A percentile compares a stretch with the other conserved stretches of the same genome.
Evolutionary conservation across 2,329 filamentous ascomycete species (phyloP).

Genomic region (Cladophialophora carrionii): DNA sequence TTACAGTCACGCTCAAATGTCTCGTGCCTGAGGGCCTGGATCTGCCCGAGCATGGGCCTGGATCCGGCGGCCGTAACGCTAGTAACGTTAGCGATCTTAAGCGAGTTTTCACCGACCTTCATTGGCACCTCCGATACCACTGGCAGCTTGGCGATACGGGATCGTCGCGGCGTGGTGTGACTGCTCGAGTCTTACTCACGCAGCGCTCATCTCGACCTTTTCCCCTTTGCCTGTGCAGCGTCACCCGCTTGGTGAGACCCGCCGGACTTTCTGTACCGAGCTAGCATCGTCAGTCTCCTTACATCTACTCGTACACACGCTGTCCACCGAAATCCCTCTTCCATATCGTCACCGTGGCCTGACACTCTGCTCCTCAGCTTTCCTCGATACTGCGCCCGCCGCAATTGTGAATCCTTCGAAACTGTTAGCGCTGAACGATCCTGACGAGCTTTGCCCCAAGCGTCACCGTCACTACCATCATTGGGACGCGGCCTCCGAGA

Average conservation of each 20-base stretch:
- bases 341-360: slow-evolving; percentile 31
- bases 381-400: slow-evolving; percentile 21
- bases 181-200: slow-evolving; percentile 22
- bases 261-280: slow-evolving; percentile 19
- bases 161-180: slow-evolving; percentile 29
- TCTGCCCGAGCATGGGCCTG: slow-evolving; percentile 12
- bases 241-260: not conserved
- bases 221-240: not conserved
- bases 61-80: slow-evolving; percentile 14
- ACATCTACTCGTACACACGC: slow-evolving; percentile 25
- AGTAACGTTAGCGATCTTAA: slow-evolving; percentile 22
- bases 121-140: slow-evolving; percentile 12
- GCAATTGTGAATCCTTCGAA: slow-evolving; percentile 1
- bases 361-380: slow-evolving; percentile 22
- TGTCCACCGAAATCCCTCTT: slow-evolving; percentile 28
- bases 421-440: slow-evolving; percentile 38
- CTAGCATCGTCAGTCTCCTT: slow-evolving; percentile 26
- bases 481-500: slow-evolving; percentile 70
- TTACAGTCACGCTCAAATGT: slow-evolving; percentile 28
- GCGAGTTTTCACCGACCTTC: not conserved
- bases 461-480: slow-evolving; percentile 98
- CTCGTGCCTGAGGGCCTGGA: slow-evolving; percentile 32
- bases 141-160: slow-evolving; percentile 27
- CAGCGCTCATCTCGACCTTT: not conserved
- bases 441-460: slow-evolving; percentile 69